Evolutionary conservation across 805 yeast genomes (phyloP).

Genomic region (Candida parachauliodes): DNA sequence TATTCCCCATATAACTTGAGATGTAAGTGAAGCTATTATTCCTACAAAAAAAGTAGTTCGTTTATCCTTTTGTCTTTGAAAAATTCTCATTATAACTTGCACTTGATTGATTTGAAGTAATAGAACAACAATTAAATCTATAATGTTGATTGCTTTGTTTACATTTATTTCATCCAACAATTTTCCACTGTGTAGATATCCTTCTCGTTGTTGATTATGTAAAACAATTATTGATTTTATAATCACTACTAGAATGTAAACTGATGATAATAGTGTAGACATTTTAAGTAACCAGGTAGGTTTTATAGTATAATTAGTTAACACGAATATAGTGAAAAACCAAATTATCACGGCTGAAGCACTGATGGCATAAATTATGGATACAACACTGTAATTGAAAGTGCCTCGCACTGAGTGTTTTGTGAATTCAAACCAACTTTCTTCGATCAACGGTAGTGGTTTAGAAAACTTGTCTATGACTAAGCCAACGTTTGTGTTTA

Average conservation of each 20-base stretch:
- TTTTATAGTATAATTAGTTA: constrained; percentile 61
- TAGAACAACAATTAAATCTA: constrained; percentile 57
- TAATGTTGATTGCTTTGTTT: constrained; percentile 45
- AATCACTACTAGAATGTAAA: constrained; percentile 51
- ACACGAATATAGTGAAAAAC: constrained; percentile 58
- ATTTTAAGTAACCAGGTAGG: constrained; percentile 51
- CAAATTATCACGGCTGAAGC: constrained; percentile 63
- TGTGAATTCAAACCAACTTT: constrained; percentile 49
- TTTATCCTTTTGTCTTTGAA: constrained; percentile 65
- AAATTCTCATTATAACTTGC: constrained; percentile 64
- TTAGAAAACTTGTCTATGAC: constrained; percentile 21
- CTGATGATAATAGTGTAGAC: constrained; percentile 51
- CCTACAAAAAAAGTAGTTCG: constrained; percentile 61
- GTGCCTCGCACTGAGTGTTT: constrained; percentile 31
- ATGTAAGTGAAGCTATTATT: constrained; percentile 42
- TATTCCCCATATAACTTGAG: constrained; percentile 70
- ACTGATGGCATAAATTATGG: constrained; percentile 59
- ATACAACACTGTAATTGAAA: constrained; percentile 55
- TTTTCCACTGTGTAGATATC: constrained; percentile 40
- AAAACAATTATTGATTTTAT: constrained; percentile 45
- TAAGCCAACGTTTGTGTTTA: constrained; percentile 35
- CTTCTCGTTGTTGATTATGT: constrained; percentile 44
- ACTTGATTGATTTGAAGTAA: constrained; percentile 66
- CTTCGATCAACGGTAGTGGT: constrained; percentile 40
- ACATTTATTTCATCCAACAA: constrained; percentile 43